phyloP scores from a whole-genome alignment of 2,329 filamentous ascomycete genomes.

The Rugonectria rugulosa region DNA sequence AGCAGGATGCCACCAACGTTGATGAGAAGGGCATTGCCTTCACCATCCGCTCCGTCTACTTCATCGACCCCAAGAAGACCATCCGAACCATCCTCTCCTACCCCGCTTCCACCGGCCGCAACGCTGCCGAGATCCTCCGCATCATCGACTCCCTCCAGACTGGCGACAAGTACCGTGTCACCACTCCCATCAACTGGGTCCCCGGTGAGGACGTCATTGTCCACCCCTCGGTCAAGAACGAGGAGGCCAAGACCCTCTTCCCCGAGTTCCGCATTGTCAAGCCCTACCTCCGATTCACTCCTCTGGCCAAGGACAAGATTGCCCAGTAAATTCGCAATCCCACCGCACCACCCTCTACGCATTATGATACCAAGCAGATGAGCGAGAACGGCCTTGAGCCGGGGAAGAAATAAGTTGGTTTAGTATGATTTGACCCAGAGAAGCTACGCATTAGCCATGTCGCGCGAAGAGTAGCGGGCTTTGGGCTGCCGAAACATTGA shows the following conservation, averaged over 20 bases:
- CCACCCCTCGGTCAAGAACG: slow-evolving; percentile 80
- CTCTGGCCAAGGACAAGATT: slow-evolving; percentile 62
- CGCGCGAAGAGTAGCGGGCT: background rate
- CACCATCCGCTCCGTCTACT: slow-evolving; percentile 93
- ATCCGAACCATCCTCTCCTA: slow-evolving; percentile 93
- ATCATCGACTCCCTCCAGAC: slow-evolving; percentile 82
- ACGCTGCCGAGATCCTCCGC: slow-evolving; percentile 80
- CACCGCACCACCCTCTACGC: slow-evolving; percentile 6
- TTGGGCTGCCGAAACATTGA: slow-evolving; percentile 25
- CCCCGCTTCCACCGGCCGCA: slow-evolving; percentile 88
- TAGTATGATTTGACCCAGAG: slow-evolving; percentile 27
- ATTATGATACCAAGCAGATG: slow-evolving; percentile 38
- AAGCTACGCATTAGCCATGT: slow-evolving; percentile 3
- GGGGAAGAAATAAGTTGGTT: background rate
- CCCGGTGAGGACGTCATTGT: slow-evolving; percentile 93
- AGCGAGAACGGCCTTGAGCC: slow-evolving; percentile 10
- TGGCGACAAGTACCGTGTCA: slow-evolving; percentile 87
- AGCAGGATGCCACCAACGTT: slow-evolving; percentile 83
- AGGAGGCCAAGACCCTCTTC: slow-evolving; percentile 88
- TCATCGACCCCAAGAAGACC: slow-evolving; percentile 93
- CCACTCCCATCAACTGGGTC: slow-evolving; percentile 90
- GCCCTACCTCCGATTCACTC: slow-evolving; percentile 78
- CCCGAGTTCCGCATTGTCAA: slow-evolving; percentile 75
- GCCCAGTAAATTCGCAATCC: background rate
- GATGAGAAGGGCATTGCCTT: slow-evolving; percentile 86